A percentile compares a stretch with the other conserved stretches of the same genome.
Evolutionary conservation across 768 basidiomycete species (phyloP).

Genomic region (Termitomyces sp.): DNA sequence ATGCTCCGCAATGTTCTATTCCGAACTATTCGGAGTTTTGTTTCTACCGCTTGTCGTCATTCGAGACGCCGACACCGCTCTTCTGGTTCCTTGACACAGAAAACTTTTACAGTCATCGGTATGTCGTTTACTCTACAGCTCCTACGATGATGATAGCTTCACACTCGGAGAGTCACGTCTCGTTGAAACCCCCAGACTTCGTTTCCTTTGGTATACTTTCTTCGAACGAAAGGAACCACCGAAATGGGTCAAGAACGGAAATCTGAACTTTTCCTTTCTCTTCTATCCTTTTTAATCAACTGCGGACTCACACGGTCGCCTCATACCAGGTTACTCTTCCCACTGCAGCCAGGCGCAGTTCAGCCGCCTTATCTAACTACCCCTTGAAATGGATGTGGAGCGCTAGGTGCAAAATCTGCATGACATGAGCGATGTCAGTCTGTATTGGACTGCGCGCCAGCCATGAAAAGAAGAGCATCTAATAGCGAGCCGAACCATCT

Average conservation of each 20-base stretch:
- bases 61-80: too few relatives aligned
- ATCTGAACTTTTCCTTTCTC: slow-evolving; percentile 37
- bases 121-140: neutral
- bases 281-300: neutral
- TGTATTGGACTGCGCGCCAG: neutral
- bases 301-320: neutral
- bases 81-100: too few relatives aligned
- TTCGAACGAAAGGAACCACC: slow-evolving; percentile 35
- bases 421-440: neutral
- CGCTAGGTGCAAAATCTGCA: neutral
- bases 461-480: neutral
- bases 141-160: slow-evolving; percentile 35
- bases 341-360: neutral
- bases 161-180: slow-evolving; percentile 30
- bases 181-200: slow-evolving; percentile 34
- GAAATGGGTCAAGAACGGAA: slow-evolving; percentile 52
- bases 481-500: neutral
- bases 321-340: neutral
- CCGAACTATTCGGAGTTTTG: too few relatives aligned
- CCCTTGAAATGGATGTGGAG: neutral
- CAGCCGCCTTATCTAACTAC: neutral
- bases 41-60: too few relatives aligned
- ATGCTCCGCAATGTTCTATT: too few relatives aligned
- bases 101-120: too few relatives aligned
- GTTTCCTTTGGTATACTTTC: slow-evolving; percentile 36